Percentiles rank a stretch among this genome's conserved stretches.
Evolutionary conservation across 495 filamentous ascomycete genomes (phyloP).

Genomic region (Podospora tetraspora): DNA sequence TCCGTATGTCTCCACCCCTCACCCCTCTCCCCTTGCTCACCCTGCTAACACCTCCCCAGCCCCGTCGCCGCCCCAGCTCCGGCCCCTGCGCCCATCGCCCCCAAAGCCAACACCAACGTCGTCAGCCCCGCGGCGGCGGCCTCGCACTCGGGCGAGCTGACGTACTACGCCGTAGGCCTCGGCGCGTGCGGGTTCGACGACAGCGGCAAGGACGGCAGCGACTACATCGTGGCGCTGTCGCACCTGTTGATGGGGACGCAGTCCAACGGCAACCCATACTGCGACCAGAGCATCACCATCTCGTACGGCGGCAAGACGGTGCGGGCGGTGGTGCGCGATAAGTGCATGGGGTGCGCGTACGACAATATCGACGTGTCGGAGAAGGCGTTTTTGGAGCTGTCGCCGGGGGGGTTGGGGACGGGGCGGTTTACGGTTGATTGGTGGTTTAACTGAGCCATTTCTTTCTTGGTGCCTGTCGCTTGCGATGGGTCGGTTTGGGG

Average conservation of each 20-base stretch:
- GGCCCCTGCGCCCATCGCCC: slow-evolving; percentile 4
- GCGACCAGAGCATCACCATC: slow-evolving; percentile 63
- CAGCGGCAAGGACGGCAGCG: slow-evolving; percentile 31
- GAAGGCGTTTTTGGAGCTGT: slow-evolving; percentile 39
- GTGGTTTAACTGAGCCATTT: slow-evolving; percentile 35
- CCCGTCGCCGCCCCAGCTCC: slow-evolving; percentile 1
- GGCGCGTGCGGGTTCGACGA: slow-evolving; percentile 45
- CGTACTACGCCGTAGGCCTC: slow-evolving; percentile 42
- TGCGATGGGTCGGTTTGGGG: background rate
- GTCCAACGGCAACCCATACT: slow-evolving; percentile 54
- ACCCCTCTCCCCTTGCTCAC: background rate
- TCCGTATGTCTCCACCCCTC: slow-evolving; percentile 15
- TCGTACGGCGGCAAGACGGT: slow-evolving; percentile 47
- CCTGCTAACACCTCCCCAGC: slow-evolving; percentile 1
- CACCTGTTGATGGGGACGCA: slow-evolving; percentile 39
- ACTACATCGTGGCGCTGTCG: slow-evolving; percentile 43
- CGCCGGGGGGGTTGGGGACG: slow-evolving; percentile 20
- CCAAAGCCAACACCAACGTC: slow-evolving; percentile 5
- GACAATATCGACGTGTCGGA: slow-evolving; percentile 46
- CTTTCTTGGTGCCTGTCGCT: background rate
- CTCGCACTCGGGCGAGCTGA: slow-evolving; percentile 38
- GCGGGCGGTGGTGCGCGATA: slow-evolving; percentile 60
- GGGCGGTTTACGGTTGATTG: slow-evolving; percentile 36
- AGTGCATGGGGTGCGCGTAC: slow-evolving; percentile 62
- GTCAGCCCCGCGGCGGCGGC: slow-evolving; percentile 19